These are phyloP conservation scores for Neophaeococcomyces mojaviensis DNA, from an alignment of 2,329 filamentous ascomycete genomes.

Conservation along the genomic window DNA sequence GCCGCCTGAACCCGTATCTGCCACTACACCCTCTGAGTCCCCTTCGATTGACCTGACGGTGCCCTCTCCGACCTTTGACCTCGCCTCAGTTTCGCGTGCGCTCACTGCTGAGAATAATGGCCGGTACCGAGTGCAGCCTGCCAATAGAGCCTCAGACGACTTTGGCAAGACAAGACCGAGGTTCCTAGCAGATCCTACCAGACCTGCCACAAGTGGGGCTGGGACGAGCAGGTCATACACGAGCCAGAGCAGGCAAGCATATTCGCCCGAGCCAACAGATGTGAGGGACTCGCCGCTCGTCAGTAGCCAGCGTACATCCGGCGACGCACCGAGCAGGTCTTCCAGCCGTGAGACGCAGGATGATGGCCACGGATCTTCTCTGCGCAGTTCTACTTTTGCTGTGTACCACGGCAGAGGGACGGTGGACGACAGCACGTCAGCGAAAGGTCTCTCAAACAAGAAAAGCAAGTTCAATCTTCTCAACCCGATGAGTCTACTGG, in stretches of 20 bases:
- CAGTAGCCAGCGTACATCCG: background rate
- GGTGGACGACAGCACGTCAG: conserved; percentile 12
- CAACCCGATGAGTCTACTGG: conserved; percentile 55
- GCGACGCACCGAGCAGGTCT: background rate
- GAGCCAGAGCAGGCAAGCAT: background rate
- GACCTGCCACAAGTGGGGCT: conserved; percentile 18
- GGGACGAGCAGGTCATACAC: background rate
- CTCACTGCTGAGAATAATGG: background rate
- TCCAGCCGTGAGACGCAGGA: background rate
- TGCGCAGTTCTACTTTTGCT: background rate
- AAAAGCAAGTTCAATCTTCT: conserved; percentile 46
- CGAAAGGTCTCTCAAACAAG: conserved; percentile 33
- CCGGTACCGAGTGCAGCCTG: background rate
- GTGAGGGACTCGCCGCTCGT: background rate
- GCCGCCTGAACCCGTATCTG: conserved; percentile 13
- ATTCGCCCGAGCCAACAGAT: background rate
- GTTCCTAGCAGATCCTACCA: conserved; percentile 13
- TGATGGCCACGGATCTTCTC: background rate
- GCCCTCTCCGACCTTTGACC: conserved; percentile 9
- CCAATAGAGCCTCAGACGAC: conserved; percentile 16
- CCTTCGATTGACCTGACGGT: conserved; percentile 13
- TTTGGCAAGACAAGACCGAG: conserved; percentile 11
- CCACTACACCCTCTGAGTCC: conserved; percentile 16
- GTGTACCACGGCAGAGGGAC: conserved; percentile 1
- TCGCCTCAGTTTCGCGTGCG: conserved; percentile 11